phyloP scores from a whole-genome alignment of 768 basidiomycete genomes.

The Candolleomyces aberdarensis region DNA sequence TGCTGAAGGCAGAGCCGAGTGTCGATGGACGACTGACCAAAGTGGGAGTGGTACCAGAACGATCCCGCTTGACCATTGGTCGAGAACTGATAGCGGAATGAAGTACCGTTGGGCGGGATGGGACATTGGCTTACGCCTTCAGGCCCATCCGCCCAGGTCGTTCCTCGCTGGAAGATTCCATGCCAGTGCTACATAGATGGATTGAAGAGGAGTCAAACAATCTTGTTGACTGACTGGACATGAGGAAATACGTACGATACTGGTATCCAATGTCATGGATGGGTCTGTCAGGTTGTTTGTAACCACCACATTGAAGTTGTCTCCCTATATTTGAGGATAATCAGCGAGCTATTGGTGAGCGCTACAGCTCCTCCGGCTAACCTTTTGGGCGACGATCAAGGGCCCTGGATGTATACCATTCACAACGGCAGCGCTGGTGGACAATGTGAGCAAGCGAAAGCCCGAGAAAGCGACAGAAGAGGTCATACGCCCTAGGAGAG shows the following conservation, averaged over 20 bases:
- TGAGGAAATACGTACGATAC: slow-evolving; percentile 38
- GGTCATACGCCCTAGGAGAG: no score
- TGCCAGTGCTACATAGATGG: slow-evolving; percentile 40
- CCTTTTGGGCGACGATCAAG: slow-evolving; percentile 28
- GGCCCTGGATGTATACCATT: slow-evolving; percentile 22
- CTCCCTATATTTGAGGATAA: not conserved
- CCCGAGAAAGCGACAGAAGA: no score
- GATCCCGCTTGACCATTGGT: slow-evolving; percentile 36
- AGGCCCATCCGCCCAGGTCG: slow-evolving; percentile 40
- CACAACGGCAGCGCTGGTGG: not conserved
- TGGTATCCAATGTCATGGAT: slow-evolving; percentile 47
- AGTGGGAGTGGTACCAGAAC: slow-evolving; percentile 40
- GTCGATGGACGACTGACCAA: slow-evolving; percentile 13
- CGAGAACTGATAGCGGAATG: slow-evolving; percentile 39
- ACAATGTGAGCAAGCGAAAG: not conserved
- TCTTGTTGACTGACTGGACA: not conserved
- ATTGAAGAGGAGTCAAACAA: not conserved
- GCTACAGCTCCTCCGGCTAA: not conserved
- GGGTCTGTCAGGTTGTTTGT: slow-evolving; percentile 43
- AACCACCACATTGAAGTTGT: slow-evolving; percentile 42
- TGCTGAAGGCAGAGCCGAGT: no score
- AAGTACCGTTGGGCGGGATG: slow-evolving; percentile 29
- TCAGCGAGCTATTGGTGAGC: no score
- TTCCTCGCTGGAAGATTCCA: slow-evolving; percentile 34
- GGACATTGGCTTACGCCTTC: slow-evolving; percentile 41